These are phyloP conservation scores for Theileria annulata DNA, from an alignment of 169 alveolate genomes.

Conservation along the genomic window DNA sequence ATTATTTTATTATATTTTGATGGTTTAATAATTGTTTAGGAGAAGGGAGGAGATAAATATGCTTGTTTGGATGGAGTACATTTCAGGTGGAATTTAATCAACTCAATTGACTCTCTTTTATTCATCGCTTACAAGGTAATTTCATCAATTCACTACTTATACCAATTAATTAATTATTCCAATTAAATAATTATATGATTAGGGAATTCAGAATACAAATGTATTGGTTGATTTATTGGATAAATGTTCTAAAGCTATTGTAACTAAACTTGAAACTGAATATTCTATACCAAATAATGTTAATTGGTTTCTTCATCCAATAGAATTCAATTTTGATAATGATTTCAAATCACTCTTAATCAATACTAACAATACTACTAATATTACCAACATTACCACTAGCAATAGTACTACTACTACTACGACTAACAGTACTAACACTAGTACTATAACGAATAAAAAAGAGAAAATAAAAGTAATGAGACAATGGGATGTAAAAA, in stretches of 20 bases:
- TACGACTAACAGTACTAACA: neutral
- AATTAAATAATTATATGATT: too few relatives aligned
- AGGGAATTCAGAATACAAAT: conserved; percentile 63
- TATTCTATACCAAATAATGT: neutral
- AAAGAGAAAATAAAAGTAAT: conserved; percentile 14
- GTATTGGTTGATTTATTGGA: conserved; percentile 31
- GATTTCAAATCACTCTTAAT: conserved; percentile 26
- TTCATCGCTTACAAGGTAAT: conserved; percentile 56
- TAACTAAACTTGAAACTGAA: conserved; percentile 15
- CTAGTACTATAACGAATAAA: neutral
- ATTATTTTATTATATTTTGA: neutral
- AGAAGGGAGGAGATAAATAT: conserved; percentile 56
- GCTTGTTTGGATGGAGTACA: conserved; percentile 50
- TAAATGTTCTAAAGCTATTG: conserved; percentile 16
- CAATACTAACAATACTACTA: conserved; percentile 24
- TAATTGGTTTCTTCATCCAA: conserved; percentile 37
- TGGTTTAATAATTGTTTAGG: conserved; percentile 25
- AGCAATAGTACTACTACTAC: too few relatives aligned
- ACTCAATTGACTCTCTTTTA: conserved; percentile 39
- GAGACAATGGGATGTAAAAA: conserved; percentile 53
- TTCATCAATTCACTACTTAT: too few relatives aligned
- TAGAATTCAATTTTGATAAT: conserved; percentile 39
- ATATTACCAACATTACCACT: too few relatives aligned
- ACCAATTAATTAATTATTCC: too few relatives aligned
- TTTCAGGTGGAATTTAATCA: conserved; percentile 54